Conservation (phyloP, 441 rosid genomes). For the Pelargonium myrrhifolium region DNA sequence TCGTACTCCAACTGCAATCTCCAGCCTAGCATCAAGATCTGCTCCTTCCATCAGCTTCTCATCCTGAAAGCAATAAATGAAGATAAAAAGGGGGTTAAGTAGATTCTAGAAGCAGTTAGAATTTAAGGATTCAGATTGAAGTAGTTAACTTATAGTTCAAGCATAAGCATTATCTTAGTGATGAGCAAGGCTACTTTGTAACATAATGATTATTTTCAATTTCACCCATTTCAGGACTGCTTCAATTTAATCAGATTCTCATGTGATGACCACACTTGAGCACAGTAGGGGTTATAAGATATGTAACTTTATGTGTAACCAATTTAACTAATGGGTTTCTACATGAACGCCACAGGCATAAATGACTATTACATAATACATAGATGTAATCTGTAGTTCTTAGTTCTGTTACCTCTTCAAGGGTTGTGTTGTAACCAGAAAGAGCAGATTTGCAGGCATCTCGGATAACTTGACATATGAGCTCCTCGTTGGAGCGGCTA, state of each 20-base stretch:
- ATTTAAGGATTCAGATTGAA: too few relatives aligned
- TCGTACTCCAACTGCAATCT: slow-evolving; percentile 63
- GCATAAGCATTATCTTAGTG: not conserved
- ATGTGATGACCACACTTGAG: too few relatives aligned
- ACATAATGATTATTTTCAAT: not conserved
- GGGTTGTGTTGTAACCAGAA: slow-evolving; percentile 56
- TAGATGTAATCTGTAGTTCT: not conserved
- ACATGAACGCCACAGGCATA: not conserved
- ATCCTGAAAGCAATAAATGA: slow-evolving; percentile 40
- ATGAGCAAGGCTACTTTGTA: not conserved
- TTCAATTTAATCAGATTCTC: not conserved
- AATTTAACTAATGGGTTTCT: not conserved
- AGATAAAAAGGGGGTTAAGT: too few relatives aligned
- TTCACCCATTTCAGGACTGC: not conserved
- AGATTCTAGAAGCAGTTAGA: too few relatives aligned
- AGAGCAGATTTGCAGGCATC: slow-evolving; percentile 85
- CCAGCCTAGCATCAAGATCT: slow-evolving; percentile 37
- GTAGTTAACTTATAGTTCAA: not conserved
- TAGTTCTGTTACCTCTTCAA: slow-evolving; percentile 57
- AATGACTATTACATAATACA: not conserved
- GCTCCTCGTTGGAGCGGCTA: slow-evolving; percentile 74
- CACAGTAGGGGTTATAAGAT: not conserved
- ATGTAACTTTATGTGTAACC: not conserved
- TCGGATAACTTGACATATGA: slow-evolving; percentile 62
- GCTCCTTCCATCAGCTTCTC: slow-evolving; percentile 48